Conservation (phyloP, 805 yeast genomes). For the Spathaspora hagerdaliae region DNA sequence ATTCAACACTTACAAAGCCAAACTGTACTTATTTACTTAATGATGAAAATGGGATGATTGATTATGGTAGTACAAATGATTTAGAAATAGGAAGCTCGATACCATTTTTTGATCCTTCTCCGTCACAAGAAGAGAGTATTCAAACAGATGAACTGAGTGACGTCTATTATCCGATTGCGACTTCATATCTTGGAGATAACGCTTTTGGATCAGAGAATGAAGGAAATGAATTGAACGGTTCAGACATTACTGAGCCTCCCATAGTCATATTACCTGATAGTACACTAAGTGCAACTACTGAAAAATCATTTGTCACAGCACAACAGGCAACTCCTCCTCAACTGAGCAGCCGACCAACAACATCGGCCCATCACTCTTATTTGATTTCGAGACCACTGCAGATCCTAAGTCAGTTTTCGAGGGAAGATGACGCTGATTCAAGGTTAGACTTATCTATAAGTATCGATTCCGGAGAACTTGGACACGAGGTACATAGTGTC, state of each 20-base stretch:
- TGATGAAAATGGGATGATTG: constrained; percentile 9
- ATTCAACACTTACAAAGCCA: constrained; percentile 17
- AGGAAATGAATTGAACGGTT: not conserved
- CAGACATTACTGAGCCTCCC: no score
- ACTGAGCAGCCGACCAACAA: not conserved
- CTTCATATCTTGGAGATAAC: not conserved
- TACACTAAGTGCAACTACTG: not conserved
- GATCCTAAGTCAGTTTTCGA: constrained; percentile 15
- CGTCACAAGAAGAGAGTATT: constrained; percentile 5
- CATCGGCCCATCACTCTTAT: constrained; percentile 5
- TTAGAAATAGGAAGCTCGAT: constrained; percentile 10
- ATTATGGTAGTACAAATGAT: constrained; percentile 21
- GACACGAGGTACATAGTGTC: no score
- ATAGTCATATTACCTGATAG: not conserved
- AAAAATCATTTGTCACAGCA: not conserved
- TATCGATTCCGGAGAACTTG: constrained; percentile 7
- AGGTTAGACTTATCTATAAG: constrained; percentile 8
- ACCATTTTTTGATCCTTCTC: constrained; percentile 2
- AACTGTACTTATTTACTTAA: constrained; percentile 12
- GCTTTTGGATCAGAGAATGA: not conserved
- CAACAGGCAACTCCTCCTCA: not conserved
- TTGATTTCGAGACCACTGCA: constrained; percentile 22
- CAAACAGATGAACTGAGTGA: not conserved
- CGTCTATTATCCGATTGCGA: not conserved
- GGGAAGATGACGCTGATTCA: not conserved